These are phyloP conservation scores for Fusarium odoratissimum DNA, from an alignment of 2,329 filamentous ascomycete genomes.

Conservation along the genomic window DNA sequence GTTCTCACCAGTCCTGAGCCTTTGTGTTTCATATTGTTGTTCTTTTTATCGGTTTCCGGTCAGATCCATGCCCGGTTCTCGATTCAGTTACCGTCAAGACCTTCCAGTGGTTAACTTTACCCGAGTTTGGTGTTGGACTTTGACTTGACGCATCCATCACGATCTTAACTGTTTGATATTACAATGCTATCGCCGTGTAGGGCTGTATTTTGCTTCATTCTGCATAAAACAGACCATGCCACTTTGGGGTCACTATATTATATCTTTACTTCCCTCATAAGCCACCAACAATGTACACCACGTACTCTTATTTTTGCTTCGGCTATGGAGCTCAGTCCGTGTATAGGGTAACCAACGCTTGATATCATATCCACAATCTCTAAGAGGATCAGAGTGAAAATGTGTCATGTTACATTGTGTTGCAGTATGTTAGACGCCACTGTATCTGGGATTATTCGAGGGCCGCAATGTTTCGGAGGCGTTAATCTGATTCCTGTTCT, in stretches of 20 bases:
- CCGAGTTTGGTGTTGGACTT: conserved; percentile 5
- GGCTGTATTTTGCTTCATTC: not conserved
- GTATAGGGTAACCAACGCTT: not conserved
- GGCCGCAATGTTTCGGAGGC: not conserved
- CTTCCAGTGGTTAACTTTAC: not conserved
- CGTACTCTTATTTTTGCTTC: not conserved
- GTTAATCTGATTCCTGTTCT: not conserved
- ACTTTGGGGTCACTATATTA: no score
- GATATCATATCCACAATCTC: not conserved
- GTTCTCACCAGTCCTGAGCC: conserved; percentile 30
- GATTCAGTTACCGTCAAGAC: not conserved
- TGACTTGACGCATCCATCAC: conserved; percentile 8
- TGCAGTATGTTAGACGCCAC: not conserved
- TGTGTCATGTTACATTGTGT: not conserved
- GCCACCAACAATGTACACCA: not conserved
- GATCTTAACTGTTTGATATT: not conserved
- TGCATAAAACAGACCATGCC: not conserved
- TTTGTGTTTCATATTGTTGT: conserved; percentile 36
- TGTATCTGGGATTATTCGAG: not conserved
- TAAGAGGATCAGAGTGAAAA: not conserved
- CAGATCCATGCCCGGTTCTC: conserved; percentile 9
- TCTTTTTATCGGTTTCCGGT: conserved; percentile 12
- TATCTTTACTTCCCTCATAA: not conserved
- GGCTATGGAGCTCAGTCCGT: not conserved
- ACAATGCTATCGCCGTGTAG: conserved; percentile 1